Base-by-base conservation (phyloP, 257 asterid genomes). In the Fraxinus quadrangulata region DNA sequence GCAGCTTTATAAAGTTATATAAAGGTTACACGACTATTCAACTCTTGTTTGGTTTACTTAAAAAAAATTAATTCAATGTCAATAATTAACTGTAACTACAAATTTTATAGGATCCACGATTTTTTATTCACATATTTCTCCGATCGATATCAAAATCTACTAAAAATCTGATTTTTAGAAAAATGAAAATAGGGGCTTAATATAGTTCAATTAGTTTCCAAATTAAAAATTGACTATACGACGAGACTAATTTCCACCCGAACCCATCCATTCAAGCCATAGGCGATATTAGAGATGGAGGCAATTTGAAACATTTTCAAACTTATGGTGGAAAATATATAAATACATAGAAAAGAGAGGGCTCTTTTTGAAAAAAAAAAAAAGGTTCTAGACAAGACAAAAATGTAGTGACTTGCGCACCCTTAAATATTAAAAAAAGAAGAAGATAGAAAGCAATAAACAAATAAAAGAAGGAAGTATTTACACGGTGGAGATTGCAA, bases 401-500 rank as follows among this genome's bases (percentile, higher is more conserved):
- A 82, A 80, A 67, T 17, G 54, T 45, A 81, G 83, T 82, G 87
- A 80, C 88, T 73, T 82, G 88, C 80, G 85, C 82, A 69, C 80
- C 85, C 83, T 73, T 59, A 84, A 80, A 80, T 51, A 81, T 85
- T 85, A 74, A 67, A 70, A 77, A 33, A 3, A 13, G 24, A 39
- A 1, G 13, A 39, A 0, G 45, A 10, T 39, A 39, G 12, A 34
- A 66, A 72, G 34, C 69, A 70, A 65, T 39, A 31, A 68, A 77
- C 49, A 75, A 72, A 81, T 42, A 79, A 54, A 54, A 83, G 17
- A 11, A 30, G 80, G 77, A 83, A 11, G 74, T 66, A 68, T 49
- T 71, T 71, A 72, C 78, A 85, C 76, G 90, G 89, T 83, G 85
- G 88, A 74, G 68, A 82, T 82, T 69, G 82, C 89, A 73, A 81